Evolutionary conservation across 371 early-diverging fungal genomes (phyloP).

Genomic region (Capniomyces stellatus): DNA sequence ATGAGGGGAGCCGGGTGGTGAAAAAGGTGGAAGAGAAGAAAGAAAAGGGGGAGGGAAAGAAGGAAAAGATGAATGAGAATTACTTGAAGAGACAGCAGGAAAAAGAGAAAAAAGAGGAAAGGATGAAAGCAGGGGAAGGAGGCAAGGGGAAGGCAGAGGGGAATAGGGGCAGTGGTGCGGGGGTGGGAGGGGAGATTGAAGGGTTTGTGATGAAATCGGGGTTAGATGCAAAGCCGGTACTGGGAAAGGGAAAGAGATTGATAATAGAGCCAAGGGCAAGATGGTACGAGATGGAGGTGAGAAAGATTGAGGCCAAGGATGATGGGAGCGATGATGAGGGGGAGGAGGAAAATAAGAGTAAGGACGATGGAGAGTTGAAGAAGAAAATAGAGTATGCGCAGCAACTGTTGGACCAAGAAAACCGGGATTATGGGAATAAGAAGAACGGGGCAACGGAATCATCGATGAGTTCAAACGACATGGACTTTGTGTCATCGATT

Average conservation of each 20-base stretch:
- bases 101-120: background rate
- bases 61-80: background rate
- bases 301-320: slow-evolving; percentile 3
- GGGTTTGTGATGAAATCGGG: background rate
- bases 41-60: background rate
- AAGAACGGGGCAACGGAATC: no score
- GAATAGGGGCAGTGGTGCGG: background rate
- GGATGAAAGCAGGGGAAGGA: background rate
- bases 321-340: slow-evolving; percentile 5
- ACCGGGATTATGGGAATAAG: slow-evolving; percentile 35
- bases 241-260: slow-evolving; percentile 9
- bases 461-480: slow-evolving; percentile 51
- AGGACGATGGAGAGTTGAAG: slow-evolving; percentile 11
- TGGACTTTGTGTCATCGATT: slow-evolving; percentile 67
- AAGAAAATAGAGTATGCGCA: slow-evolving; percentile 36
- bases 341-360: slow-evolving; percentile 3
- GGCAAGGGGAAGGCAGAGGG: background rate
- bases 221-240: background rate
- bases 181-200: background rate
- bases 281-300: slow-evolving; percentile 15
- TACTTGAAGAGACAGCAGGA: no score
- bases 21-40: slow-evolving; percentile 1
- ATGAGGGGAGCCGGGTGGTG: slow-evolving; percentile 5
- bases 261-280: slow-evolving; percentile 13
- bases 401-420: slow-evolving; percentile 45